These are phyloP conservation scores for Fusarium keratoplasticum DNA, from an alignment of 2,329 filamentous ascomycete species.

Conservation along the genomic window DNA sequence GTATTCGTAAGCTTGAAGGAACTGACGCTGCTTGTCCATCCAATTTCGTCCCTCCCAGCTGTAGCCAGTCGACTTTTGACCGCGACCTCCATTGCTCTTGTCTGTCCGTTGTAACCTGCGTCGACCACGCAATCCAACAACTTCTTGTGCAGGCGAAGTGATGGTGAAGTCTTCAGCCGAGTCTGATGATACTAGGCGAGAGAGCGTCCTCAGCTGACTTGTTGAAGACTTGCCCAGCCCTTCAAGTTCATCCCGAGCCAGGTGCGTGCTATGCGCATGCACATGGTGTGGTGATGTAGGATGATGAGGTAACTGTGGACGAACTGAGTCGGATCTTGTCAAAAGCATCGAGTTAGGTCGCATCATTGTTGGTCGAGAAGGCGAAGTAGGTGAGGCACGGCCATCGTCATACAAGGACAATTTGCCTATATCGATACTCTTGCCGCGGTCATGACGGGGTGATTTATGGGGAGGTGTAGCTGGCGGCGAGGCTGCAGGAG, in stretches of 20 bases:
- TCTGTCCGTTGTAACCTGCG: constrained; percentile 81
- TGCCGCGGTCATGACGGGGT: constrained; percentile 65
- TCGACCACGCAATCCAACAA: constrained; percentile 87
- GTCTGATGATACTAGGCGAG: constrained; percentile 81
- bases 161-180: constrained; percentile 85
- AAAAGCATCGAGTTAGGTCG: constrained; percentile 73
- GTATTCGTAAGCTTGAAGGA: constrained; percentile 97
- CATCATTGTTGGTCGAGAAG: constrained; percentile 55
- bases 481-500: constrained; percentile 62
- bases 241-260: constrained; percentile 80
- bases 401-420: constrained; percentile 61
- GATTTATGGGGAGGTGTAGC: constrained; percentile 53
- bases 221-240: constrained; percentile 90
- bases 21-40: constrained; percentile 99
- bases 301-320: constrained; percentile 48
- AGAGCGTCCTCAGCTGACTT: constrained; percentile 87
- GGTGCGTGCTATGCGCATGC: constrained; percentile 51
- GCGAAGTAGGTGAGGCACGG: constrained; percentile 55
- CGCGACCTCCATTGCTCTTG: constrained; percentile 60
- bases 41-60: constrained; percentile 88
- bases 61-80: constrained; percentile 65
- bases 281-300: constrained; percentile 44
- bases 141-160: constrained; percentile 82
- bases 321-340: constrained; percentile 67
- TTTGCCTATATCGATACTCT: constrained; percentile 73